Base-by-base conservation (phyloP, 805 yeast genomes). In the Zygoascus ofunaensis region DNA sequence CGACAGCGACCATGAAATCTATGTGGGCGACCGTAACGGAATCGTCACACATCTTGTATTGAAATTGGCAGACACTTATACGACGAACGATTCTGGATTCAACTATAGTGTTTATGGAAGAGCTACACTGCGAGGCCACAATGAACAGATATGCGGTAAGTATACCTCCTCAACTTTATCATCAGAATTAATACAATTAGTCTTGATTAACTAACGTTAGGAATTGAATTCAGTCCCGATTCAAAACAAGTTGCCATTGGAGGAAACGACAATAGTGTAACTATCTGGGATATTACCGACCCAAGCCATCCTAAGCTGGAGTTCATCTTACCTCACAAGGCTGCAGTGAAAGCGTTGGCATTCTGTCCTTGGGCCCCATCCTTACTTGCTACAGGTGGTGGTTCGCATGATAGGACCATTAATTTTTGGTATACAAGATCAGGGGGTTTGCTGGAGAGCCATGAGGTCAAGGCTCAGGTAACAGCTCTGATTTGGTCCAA, bases 361-460 rank as follows among this genome's bases (percentile, higher is more conserved):
- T 89, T 76, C 55, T 89, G 96, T 58, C 97, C 97, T 0, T 87
- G 96, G 96, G 72, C 86, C 17, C 77, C 77, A 12, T 71, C 82
- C 2, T 63, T 89, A 5, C 60, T 89, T 30, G 96, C 90, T 0
- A 87, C 96, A 0, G 97, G 97, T 0, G 96, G 92, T 2, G 97
- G 97, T 0, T 76, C 81, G 18, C 79, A 77, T 53, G 97, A 89
- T 59, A 66, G 89, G 41, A 73, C 73, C n/a, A 74, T 87, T 5
- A 62, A 89, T 46, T 86, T 87, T 59, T 87, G 96, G 96, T 95
- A 89, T 60, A 73, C 92, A 0, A 66, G 66, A 2, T 70, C 90
- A 0, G 95, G 96, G 0, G 81, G 94, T 0, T 60, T 85, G 24
- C 63, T 87, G 24, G 66, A 71, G 5, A 68, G 79, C 20, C 58